These are phyloP conservation scores for Suillus occidentalis DNA, from an alignment of 768 basidiomycete genomes.

Conservation along the genomic window DNA sequence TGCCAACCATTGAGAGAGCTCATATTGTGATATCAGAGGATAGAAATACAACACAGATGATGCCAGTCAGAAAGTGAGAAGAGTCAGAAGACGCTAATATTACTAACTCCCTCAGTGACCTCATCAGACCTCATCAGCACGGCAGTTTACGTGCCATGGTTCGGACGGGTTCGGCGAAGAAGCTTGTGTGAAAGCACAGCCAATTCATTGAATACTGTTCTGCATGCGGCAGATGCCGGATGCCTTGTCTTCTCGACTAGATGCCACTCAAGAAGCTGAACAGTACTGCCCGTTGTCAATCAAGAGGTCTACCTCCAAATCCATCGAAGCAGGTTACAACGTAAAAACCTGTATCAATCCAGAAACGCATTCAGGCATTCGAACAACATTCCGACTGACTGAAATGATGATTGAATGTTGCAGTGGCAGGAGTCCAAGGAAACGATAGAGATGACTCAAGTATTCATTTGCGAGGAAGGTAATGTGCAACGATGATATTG, in stretches of 20 bases:
- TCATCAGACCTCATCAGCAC: neutral
- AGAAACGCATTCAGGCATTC: neutral
- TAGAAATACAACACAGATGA: neutral
- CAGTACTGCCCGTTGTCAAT: neutral
- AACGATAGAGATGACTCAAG: neutral
- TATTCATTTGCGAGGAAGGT: neutral
- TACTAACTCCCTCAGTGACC: neutral
- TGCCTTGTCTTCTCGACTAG: too few species aligned
- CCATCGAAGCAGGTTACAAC: neutral
- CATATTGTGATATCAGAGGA: conserved; percentile 17
- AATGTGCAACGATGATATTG: neutral
- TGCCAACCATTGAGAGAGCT: conserved; percentile 37
- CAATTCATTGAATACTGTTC: neutral
- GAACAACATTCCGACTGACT: neutral
- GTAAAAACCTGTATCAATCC: neutral
- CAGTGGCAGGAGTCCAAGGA: neutral
- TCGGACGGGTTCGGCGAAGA: neutral
- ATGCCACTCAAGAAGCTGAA: too few species aligned
- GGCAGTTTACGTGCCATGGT: neutral
- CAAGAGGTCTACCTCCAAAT: neutral
- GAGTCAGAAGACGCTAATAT: neutral
- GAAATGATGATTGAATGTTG: neutral
- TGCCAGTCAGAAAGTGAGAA: neutral
- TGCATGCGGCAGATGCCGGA: neutral
- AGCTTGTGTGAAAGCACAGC: too few species aligned